These are phyloP conservation scores for Talaromyces verruculosus DNA, from an alignment of 2,329 filamentous ascomycete genomes.

Conservation along the genomic window DNA sequence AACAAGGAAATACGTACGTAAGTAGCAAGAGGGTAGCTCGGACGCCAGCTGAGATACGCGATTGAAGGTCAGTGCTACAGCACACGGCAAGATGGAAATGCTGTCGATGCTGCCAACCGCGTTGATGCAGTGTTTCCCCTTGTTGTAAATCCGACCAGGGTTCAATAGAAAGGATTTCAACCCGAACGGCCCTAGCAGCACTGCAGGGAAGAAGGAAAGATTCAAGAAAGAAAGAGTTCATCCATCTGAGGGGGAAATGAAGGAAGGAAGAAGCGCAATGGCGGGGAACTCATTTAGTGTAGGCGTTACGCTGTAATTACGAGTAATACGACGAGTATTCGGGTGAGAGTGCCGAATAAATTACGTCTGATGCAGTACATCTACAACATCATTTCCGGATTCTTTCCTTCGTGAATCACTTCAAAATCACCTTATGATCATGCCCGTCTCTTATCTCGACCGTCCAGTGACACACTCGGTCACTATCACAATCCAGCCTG, in stretches of 20 bases:
- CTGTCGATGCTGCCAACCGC: slow-evolving; percentile 5
- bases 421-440: not conserved
- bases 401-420: not conserved
- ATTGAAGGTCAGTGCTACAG: slow-evolving; percentile 7
- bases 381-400: not conserved
- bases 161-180: not conserved
- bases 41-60: slow-evolving; percentile 8
- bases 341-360: not conserved
- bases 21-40: not conserved
- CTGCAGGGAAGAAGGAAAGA: not conserved
- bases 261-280: not conserved
- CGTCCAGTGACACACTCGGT: not conserved
- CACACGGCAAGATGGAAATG: not conserved
- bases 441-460: not conserved
- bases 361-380: not conserved
- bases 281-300: slow-evolving; percentile 2
- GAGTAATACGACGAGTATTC: not conserved
- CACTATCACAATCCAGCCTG: slow-evolving; percentile 1
- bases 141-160: not conserved
- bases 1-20: not conserved
- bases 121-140: not conserved
- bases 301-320: slow-evolving; percentile 13
- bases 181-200: not conserved
- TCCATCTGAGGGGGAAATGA: not conserved
- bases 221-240: not conserved